Conservation (phyloP, 495 filamentous ascomycete species). For the Daldinia grandis region DNA sequence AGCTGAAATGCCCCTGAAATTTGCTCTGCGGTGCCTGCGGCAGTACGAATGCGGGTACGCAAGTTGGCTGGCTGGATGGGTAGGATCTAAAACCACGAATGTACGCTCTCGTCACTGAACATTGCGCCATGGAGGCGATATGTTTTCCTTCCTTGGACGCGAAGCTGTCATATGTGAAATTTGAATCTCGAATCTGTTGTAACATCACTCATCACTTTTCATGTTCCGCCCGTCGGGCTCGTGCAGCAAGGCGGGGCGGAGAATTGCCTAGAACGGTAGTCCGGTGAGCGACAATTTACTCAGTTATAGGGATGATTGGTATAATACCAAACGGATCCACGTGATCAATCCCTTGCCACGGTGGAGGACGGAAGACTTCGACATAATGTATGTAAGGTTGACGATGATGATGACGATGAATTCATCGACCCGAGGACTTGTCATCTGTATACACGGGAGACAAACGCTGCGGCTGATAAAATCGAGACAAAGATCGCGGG, state of each 20-base stretch:
- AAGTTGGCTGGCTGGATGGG: background rate
- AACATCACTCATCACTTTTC: constrained; percentile 32
- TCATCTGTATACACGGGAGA: constrained; percentile 1
- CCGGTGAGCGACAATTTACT: constrained; percentile 9
- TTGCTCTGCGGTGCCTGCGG: constrained; percentile 4
- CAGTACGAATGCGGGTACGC: constrained; percentile 4
- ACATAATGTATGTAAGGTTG: background rate
- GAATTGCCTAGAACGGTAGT: constrained; percentile 16
- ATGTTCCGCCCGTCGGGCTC: constrained; percentile 31
- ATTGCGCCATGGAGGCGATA: constrained; percentile 25
- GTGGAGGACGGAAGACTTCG: background rate
- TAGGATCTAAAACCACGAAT: constrained; percentile 6
- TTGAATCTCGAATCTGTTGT: constrained; percentile 28
- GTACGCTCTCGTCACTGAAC: constrained; percentile 2
- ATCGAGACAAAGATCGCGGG: constrained; percentile 37
- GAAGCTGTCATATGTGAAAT: constrained; percentile 25
- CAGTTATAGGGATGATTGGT: background rate
- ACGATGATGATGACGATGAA: background rate
- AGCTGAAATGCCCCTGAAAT: constrained; percentile 31
- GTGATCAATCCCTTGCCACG: constrained; percentile 5
- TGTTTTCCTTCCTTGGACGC: constrained; percentile 28
- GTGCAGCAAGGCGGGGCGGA: constrained; percentile 30
- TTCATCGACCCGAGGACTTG: constrained; percentile 3
- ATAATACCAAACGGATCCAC: constrained; percentile 10
- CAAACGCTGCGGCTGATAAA: constrained; percentile 30